A percentile compares a stretch with the other conserved stretches of the same genome.
phyloP scores from a whole-genome alignment of 1,284 basidiomycete genomes.

The Limonomyces culmigenus region DNA sequence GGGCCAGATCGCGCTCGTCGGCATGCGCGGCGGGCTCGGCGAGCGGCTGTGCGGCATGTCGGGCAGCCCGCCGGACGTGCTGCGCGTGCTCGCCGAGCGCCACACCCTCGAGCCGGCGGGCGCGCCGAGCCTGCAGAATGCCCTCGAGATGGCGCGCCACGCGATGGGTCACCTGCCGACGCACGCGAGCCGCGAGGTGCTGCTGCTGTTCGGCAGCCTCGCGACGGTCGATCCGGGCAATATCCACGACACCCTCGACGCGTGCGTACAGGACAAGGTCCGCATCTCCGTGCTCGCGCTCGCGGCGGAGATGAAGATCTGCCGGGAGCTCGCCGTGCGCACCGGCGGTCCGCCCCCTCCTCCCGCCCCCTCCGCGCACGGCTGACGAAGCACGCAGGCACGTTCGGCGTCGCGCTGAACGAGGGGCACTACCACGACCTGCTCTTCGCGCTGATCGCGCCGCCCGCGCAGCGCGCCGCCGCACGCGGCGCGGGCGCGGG shows the following conservation, averaged over 20 bases:
- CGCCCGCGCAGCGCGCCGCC: conserved; percentile 65
- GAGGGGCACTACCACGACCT: conserved; percentile 95
- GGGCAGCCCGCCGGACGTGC: conserved; percentile 87
- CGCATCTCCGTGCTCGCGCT: conserved; percentile 87
- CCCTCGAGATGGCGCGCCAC: conserved; percentile 86
- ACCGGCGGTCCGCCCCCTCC: conserved; percentile 90
- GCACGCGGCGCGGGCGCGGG: conserved; percentile 15
- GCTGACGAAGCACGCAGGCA: no score
- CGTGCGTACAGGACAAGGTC: conserved; percentile 69
- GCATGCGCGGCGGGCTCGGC: conserved; percentile 77
- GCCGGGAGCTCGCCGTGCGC: conserved; percentile 76
- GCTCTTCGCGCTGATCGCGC: conserved; percentile 90
- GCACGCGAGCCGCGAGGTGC: conserved; percentile 88
- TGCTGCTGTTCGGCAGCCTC: conserved; percentile 86
- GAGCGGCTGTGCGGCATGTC: conserved; percentile 82
- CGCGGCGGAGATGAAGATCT: conserved; percentile 95
- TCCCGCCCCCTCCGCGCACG: no score
- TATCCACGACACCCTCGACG: conserved; percentile 81
- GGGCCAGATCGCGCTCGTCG: conserved; percentile 91
- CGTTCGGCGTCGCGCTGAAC: conserved; percentile 91
- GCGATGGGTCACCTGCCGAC: conserved; percentile 91
- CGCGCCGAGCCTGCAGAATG: conserved; percentile 93
- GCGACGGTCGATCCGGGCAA: conserved; percentile 96
- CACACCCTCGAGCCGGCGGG: conserved; percentile 81
- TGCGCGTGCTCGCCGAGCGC: conserved; percentile 73